phyloP scores from a whole-genome alignment of 2,329 filamentous ascomycete species.

The Ceratocystis ficicola region DNA sequence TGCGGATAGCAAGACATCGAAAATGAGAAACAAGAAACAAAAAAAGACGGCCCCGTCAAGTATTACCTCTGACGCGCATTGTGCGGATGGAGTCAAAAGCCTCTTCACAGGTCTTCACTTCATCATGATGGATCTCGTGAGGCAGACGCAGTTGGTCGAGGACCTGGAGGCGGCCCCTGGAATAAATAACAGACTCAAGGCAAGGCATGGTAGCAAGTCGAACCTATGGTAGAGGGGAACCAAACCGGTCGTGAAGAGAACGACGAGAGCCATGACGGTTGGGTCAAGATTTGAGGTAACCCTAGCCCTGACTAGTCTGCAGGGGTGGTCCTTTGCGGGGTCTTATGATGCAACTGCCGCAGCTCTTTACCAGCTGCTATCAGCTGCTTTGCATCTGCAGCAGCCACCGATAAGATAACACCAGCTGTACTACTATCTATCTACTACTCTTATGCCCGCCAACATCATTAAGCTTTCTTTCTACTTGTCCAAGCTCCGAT shows the following conservation, averaged over 20 bases:
- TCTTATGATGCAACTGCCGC: too few relatives aligned
- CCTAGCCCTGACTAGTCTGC: background rate
- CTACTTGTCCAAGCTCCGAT: background rate
- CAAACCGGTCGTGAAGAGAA: background rate
- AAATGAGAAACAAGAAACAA: background rate
- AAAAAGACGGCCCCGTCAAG: background rate
- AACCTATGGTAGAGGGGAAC: background rate
- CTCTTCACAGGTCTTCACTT: conserved; percentile 56
- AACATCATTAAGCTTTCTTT: background rate
- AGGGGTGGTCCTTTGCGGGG: background rate
- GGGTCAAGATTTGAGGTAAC: too few relatives aligned
- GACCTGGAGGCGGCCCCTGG: conserved; percentile 58
- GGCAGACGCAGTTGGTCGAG: conserved; percentile 75
- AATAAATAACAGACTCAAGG: conserved; percentile 68
- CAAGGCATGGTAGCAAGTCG: conserved; percentile 35
- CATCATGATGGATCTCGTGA: conserved; percentile 67
- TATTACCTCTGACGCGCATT: conserved; percentile 55
- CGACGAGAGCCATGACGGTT: too few relatives aligned
- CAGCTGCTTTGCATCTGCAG: background rate
- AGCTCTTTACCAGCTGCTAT: background rate
- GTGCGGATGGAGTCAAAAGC: conserved; percentile 72
- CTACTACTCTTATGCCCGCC: background rate
- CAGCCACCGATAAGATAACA: background rate
- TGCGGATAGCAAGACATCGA: background rate
- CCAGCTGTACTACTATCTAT: background rate